phyloP scores from a whole-genome alignment of 106 monocot genomes.

The Dioscorea alata region DNA sequence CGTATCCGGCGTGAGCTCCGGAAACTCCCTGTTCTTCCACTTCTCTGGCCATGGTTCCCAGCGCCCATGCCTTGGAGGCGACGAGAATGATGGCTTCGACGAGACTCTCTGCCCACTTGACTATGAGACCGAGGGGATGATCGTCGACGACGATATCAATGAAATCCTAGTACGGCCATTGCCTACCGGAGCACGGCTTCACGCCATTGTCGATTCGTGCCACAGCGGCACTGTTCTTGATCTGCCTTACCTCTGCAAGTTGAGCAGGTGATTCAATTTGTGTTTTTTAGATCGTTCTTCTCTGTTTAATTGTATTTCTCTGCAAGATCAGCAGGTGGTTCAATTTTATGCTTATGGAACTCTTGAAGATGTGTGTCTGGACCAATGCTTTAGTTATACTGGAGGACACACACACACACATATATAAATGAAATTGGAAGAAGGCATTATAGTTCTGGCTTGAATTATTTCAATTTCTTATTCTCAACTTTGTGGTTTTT shows the following conservation, averaged over 20 bases:
- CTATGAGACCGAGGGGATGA: constrained; percentile 60
- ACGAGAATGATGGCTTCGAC: constrained; percentile 72
- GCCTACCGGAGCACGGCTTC: constrained; percentile 50
- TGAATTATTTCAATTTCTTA: too few species aligned
- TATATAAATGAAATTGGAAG: too few species aligned
- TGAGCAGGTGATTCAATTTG: constrained; percentile 34
- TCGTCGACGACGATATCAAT: constrained; percentile 83
- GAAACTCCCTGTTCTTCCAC: constrained; percentile 89
- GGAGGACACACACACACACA: too few species aligned
- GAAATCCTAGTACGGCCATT: constrained; percentile 57
- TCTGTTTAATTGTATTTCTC: too few species aligned
- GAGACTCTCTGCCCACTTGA: constrained; percentile 86
- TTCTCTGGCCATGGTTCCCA: constrained; percentile 89
- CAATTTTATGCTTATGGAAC: too few species aligned
- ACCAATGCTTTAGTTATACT: too few species aligned
- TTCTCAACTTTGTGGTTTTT: too few species aligned
- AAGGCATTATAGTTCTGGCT: too few species aligned
- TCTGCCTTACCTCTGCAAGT: constrained; percentile 65
- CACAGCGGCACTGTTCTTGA: constrained; percentile 88
- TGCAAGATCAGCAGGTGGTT: too few species aligned
- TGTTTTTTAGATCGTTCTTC: too few species aligned
- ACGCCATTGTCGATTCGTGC: constrained; percentile 81
- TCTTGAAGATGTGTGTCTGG: too few species aligned
- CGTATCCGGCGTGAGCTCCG: constrained; percentile 31
- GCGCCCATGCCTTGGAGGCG: constrained; percentile 31